Base-by-base conservation (phyloP, 257 asterid species). In the Solanum neorickii region DNA sequence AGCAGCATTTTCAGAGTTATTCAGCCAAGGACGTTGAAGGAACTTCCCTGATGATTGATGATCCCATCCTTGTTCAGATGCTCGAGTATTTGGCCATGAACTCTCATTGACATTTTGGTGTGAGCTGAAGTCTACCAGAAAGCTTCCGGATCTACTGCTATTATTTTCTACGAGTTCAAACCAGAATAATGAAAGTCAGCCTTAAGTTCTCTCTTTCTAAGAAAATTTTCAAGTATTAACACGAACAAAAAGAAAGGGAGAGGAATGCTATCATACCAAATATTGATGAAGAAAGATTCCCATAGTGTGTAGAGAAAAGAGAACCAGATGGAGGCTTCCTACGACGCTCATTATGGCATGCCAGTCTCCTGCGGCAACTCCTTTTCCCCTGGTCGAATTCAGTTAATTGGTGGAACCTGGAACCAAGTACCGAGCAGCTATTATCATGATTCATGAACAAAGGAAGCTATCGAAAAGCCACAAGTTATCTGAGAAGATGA, bases 331-430 rank as follows among this genome's bases (percentile, higher is more conserved):
- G 95, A 25, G 95, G 98, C 93, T 96, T 96, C 91, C 98, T 93
- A 65, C 99, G 86, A 39, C 98, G 98, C 92, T 95, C 98, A 23
- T 95, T 96, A 91, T 96, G 99, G 83, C 98, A 97, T 20, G 98
- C 99, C 86, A 96, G 93, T 87, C 99, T 98, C 89, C 98, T 94
- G 82, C 98, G 95, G 90, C 99, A 96, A 83, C 99, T 96, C 69
- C 99, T 88, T 80, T 96, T 96, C 65, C 94, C 98, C 92, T 95
- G 96, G 91, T 96, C 99, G 70, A 96, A 96, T 90, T 96, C 99
- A 65, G 95, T 89, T 91, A 96, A 89, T 37, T 88, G 96, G 90
- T 96, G 99, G 89, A 96, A 96, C 91, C 99, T 96, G 94, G 87
- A 91, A 87, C 41, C 75, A 44, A 69, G 49, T 29, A 85, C 46